These are phyloP conservation scores for Piper betle DNA, from an alignment of 164 flowering plant species.

Conservation along the genomic window DNA sequence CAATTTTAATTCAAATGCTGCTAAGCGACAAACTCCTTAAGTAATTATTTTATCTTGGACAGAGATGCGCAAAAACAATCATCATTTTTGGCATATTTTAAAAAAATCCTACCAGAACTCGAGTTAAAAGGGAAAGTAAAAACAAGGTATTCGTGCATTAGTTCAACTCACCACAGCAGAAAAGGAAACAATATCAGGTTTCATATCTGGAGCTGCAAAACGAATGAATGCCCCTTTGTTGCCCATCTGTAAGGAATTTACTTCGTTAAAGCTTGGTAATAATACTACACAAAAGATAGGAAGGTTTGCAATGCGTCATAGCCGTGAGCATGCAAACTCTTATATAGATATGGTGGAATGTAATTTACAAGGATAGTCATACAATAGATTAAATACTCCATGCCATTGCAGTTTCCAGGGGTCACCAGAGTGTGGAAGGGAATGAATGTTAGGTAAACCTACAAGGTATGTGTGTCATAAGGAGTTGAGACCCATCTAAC, in stretches of 20 bases:
- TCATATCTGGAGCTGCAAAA: slow-evolving; percentile 78
- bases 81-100: neutral
- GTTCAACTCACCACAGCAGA: slow-evolving; percentile 74
- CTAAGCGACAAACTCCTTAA: too few relatives aligned
- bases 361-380: too few relatives aligned
- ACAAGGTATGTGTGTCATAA: too few relatives aligned
- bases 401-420: too few relatives aligned
- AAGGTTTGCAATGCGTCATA: neutral
- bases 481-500: too few relatives aligned
- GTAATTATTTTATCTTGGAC: too few relatives aligned
- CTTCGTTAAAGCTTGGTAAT: neutral
- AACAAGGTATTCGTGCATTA: neutral
- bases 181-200: slow-evolving; percentile 83
- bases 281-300: neutral
- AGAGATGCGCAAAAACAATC: neutral
- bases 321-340: too few relatives aligned
- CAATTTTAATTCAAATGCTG: too few relatives aligned
- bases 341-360: too few relatives aligned
- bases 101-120: neutral
- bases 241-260: slow-evolving; percentile 62
- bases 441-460: too few relatives aligned
- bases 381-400: too few relatives aligned
- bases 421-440: too few relatives aligned
- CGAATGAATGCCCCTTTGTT: slow-evolving; percentile 96
- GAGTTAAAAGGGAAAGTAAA: neutral